These are phyloP conservation scores for Bacterosira constricta DNA, from an alignment of 108 stramenopile species.

Conservation along the genomic window DNA sequence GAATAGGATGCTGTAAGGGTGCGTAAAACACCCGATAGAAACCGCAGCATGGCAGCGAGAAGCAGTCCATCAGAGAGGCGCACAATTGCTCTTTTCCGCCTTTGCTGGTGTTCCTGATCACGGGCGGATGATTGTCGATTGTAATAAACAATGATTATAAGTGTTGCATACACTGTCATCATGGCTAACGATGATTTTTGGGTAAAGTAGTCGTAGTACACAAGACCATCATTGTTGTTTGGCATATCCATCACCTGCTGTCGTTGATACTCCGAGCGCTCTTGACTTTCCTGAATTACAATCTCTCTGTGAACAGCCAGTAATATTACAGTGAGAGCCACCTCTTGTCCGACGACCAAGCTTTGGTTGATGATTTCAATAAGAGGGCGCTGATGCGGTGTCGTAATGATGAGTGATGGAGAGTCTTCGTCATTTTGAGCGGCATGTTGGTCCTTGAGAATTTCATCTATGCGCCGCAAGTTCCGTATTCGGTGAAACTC, in stretches of 20 bases:
- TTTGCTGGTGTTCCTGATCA: too few relatives aligned
- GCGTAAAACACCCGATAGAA: conserved; percentile 57
- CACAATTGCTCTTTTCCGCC: conserved; percentile 18
- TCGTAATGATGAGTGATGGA: too few relatives aligned
- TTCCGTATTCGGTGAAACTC: conserved; percentile 8
- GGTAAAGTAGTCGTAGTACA: conserved; percentile 6
- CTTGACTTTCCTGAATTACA: conserved; percentile 10
- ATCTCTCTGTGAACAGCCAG: conserved; percentile 56
- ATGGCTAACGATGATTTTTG: conserved; percentile 18
- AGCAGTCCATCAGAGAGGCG: conserved; percentile 59
- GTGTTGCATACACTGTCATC: conserved; percentile 33
- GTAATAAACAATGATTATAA: conserved; percentile 35
- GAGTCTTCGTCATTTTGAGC: not conserved
- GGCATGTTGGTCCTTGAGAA: not conserved
- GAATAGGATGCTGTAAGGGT: conserved; percentile 82
- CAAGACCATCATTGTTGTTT: not conserved
- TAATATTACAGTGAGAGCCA: conserved; percentile 61
- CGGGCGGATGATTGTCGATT: not conserved
- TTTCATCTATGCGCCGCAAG: not conserved
- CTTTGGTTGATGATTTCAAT: conserved; percentile 21
- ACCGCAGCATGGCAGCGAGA: conserved; percentile 53
- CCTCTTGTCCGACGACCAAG: conserved; percentile 74
- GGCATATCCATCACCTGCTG: not conserved
- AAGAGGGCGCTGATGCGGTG: too few relatives aligned
- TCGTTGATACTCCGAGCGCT: not conserved